A percentile compares a stretch with the other conserved stretches of the same genome.
Evolutionary conservation across 1,139 yeast species (phyloP).

Genomic region (Yarrowia galli): DNA sequence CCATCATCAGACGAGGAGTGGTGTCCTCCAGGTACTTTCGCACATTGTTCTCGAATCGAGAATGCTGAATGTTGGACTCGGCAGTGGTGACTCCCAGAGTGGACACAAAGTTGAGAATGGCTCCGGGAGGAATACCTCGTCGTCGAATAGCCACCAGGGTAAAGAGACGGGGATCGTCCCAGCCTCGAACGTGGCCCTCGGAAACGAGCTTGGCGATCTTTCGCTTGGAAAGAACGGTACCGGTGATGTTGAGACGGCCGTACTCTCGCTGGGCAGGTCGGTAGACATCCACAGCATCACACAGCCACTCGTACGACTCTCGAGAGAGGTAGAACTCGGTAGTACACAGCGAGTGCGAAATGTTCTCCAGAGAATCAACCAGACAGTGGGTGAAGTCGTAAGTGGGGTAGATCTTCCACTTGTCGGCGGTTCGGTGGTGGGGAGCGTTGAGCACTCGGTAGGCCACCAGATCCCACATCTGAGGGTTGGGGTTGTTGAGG

Average conservation of each 20-base stretch:
- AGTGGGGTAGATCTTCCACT: constrained; percentile 98
- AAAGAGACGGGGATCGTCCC: constrained; percentile 98
- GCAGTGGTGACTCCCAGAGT: constrained; percentile 97
- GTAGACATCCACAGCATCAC: constrained; percentile 93
- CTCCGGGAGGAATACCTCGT: constrained; percentile 99
- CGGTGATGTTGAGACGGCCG: constrained; percentile 94
- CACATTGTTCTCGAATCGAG: constrained; percentile 87
- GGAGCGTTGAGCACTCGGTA: constrained; percentile 91
- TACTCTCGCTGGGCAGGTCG: constrained; percentile 99
- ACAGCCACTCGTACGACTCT: constrained; percentile 97
- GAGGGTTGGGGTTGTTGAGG: constrained; percentile 89
- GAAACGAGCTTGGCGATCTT: constrained; percentile 92
- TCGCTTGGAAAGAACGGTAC: constrained; percentile 93
- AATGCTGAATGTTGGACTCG: constrained; percentile 87
- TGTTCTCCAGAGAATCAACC: constrained; percentile 96
- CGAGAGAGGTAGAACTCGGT: constrained; percentile 91
- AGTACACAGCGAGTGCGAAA: constrained; percentile 93
- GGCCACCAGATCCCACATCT: constrained; percentile 99
- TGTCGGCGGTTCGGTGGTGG: constrained; percentile 95
- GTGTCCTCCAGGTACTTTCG: constrained; percentile 87
- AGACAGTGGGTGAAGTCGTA: constrained; percentile 99
- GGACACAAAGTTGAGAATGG: constrained; percentile 88
- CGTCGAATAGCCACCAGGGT: constrained; percentile 94
- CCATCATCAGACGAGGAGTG: constrained; percentile 94
- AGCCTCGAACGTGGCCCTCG: constrained; percentile 82